These are phyloP conservation scores for Lindgomyces ingoldianus DNA, from an alignment of 495 filamentous ascomycete species.

Conservation along the genomic window DNA sequence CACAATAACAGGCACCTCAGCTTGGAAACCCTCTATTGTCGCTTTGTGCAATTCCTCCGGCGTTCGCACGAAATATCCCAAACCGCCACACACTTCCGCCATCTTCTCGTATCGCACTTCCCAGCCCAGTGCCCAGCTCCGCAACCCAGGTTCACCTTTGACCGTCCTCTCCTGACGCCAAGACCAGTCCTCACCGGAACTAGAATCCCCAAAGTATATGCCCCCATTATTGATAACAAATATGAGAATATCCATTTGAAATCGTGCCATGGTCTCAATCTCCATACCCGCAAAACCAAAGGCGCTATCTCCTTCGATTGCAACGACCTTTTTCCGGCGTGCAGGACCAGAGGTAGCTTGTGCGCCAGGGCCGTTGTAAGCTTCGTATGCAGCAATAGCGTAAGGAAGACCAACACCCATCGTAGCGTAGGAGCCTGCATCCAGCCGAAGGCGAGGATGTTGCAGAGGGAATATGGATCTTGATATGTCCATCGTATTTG, in stretches of 20 bases:
- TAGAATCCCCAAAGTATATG: slow-evolving; percentile 61
- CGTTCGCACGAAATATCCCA: slow-evolving; percentile 56
- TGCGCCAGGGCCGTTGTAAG: slow-evolving; percentile 54
- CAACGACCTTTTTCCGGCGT: slow-evolving; percentile 59
- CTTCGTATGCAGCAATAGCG: slow-evolving; percentile 61
- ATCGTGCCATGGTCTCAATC: slow-evolving; percentile 66
- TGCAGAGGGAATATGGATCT: slow-evolving; percentile 61
- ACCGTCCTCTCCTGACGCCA: slow-evolving; percentile 19
- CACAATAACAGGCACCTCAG: slow-evolving; percentile 54
- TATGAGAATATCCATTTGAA: slow-evolving; percentile 61
- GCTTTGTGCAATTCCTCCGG: slow-evolving; percentile 57
- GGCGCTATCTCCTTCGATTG: slow-evolving; percentile 63
- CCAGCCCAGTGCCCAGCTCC: slow-evolving; percentile 48
- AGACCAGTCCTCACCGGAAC: slow-evolving; percentile 48
- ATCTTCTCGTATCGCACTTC: slow-evolving; percentile 62
- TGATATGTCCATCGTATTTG: slow-evolving; percentile 69
- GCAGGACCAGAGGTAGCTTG: slow-evolving; percentile 24
- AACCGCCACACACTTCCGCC: slow-evolving; percentile 59
- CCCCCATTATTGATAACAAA: slow-evolving; percentile 68
- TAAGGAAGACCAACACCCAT: slow-evolving; percentile 71
- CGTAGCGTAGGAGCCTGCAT: slow-evolving; percentile 66
- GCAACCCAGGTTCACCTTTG: slow-evolving; percentile 27
- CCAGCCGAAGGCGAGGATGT: slow-evolving; percentile 61
- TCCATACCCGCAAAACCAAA: slow-evolving; percentile 64
- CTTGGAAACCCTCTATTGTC: slow-evolving; percentile 56